Conservation (phyloP, 2,329 filamentous ascomycete genomes). For the Bipolaris bicolor region DNA sequence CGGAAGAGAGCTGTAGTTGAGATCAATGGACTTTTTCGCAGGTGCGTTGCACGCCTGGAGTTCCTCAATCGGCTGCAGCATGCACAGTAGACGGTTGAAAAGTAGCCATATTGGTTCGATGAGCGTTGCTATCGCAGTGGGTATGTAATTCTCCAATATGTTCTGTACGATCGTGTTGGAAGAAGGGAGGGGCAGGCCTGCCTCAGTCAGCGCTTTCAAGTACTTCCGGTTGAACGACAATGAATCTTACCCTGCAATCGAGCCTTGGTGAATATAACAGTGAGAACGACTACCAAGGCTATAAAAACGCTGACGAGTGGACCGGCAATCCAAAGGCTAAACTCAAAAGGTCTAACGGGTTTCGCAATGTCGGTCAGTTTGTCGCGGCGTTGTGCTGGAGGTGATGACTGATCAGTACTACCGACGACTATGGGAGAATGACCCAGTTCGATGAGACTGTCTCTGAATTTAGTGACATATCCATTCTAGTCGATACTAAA, state of each 20-base stretch:
- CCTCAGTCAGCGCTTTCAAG: neutral
- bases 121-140: constrained; percentile 61
- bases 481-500: neutral
- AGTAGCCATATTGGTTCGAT: constrained; percentile 65
- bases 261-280: neutral
- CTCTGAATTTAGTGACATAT: neutral
- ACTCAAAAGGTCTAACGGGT: constrained; percentile 6
- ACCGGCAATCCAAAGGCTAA: neutral
- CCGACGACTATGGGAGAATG: neutral
- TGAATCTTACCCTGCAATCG: constrained; percentile 38
- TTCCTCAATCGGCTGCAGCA: constrained; percentile 62
- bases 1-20: constrained; percentile 62
- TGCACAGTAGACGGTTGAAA: constrained; percentile 59
- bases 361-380: neutral
- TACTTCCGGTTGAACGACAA: constrained; percentile 35
- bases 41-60: constrained; percentile 52
- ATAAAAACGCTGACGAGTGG: constrained; percentile 1
- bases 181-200: constrained; percentile 15
- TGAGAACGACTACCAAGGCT: neutral
- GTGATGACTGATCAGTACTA: neutral
- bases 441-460: neutral
- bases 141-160: constrained; percentile 58
- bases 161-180: constrained; percentile 49
- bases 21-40: constrained; percentile 42
- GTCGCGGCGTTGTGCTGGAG: neutral